Base-by-base conservation (phyloP, 768 basidiomycete species). In the Psilocybe azurescens region DNA sequence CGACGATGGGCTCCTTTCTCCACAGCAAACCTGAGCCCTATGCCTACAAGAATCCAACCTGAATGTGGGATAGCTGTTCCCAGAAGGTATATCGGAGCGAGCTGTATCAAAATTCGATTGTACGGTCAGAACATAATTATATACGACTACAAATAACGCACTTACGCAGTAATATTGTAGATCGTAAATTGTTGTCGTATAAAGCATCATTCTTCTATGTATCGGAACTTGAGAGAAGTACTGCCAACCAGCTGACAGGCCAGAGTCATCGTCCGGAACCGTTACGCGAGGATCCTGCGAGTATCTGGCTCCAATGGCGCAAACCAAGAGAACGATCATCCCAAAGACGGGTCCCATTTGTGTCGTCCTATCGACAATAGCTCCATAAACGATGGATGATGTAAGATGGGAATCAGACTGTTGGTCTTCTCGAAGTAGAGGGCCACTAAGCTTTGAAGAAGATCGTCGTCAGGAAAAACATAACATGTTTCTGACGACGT, bases 81-180 rank as follows among this genome's bases (percentile, higher is more conserved):
- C 61, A 66, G 70, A 52, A 82, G 78, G 61, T 70, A 73, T n/a
- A 73, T 52, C 32, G 73, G 71, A 13, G 73, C 69, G 38, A 75
- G 69, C 76, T 77, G 60, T 16, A 32, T 24, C 52, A 29, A 55
- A 14, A 32, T 24, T 24, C 24, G 24, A 24, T 24, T 24, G 24
- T 24, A 24, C 24, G 24, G 24, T 24, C 24, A 24, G 24, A 24
- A 24, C 24, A 24, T 24, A 24, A 24, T 24, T 24, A 24, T 24
- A 24, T 24, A 24, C 28, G 56, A 32, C 18, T 30, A 52, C 11
- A n/a, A 16, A 13, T 50, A 47, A 47, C 7, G 13, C 38, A 70
- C 84, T 60, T 69, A 88, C 87, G 67, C 81, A 80, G 68, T 86
- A 87, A 20, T 80, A 81, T 71, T 95, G 93, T 28, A 95, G 74